Evolutionary conservation across 129 eudicot genomes (phyloP), one percentile per base, ranked within the genome.

Genomic region (Centrapalus pauciflorus): DNA sequence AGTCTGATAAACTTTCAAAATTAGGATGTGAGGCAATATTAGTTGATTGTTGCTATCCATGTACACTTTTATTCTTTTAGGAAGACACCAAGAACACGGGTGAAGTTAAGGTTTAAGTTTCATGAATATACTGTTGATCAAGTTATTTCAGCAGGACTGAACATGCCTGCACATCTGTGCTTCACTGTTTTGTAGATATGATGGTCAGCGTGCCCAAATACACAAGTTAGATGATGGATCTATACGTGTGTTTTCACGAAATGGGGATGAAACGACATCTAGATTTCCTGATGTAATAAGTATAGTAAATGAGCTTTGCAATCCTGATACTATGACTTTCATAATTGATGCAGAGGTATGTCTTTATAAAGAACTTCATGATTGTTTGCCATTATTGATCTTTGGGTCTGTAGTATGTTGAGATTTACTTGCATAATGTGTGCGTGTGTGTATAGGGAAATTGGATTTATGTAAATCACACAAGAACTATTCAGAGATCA

Each of bases 181-280:
- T 1, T 54, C 23, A 35, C 56, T 60, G 11, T 35, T 68, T 49
- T 62, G 57, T 65, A 93, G 99, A 84, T 93, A 93, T 72, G 99
- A 93, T 80, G 99, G 99, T 40, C 99, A 93, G 70, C 85, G 96
- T 67, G 96, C 99, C 58, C 99, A 93, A 76, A 84, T 93, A 72
- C 99, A 93, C 79, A 77, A 81, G 71, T 63, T 89, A 40, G 66
- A 55, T 40, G 95, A 89, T 80, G 99, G 99, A 70, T 83, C 93
- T 59, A 67, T 93, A 38, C 93, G 80, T 12, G 80, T 93, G 59
- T 93, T 89, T 78, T 93, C 96, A 55, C 84, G 99, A 65, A 93
- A 93, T 29, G 96, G 99, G 58, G 99, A 89, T 55, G 95, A 93
- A 72, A 78, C 96, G 40, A 89, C 99, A 16, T 73, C 87, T 26